Base-by-base conservation (phyloP, 441 rosid genomes). In the Isatis lusitanica region DNA sequence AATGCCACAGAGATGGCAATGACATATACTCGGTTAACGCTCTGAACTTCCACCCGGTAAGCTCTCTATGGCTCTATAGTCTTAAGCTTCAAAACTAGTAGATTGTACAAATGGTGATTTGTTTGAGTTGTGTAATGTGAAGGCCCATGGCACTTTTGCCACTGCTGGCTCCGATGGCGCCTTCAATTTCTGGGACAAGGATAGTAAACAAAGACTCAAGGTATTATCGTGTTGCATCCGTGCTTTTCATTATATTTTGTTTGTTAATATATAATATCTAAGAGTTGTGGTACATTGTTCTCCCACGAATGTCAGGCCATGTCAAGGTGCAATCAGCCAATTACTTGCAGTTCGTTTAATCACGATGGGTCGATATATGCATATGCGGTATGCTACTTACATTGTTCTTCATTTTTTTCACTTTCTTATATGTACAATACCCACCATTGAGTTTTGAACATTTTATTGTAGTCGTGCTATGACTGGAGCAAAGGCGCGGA, bases 401-500 rank as follows among this genome's bases (percentile, higher is more conserved):
- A 21, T 21, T 21, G 24, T 21, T 70, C 56, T 38, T 55, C 9
- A 3, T 46, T 52, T 30, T 26, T 26, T 26, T 26, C 36, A 51
- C 15, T 52, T 3, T 53, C 36, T 9, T n/a, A 7, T 35, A 13
- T n/a, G 33, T 6, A 21, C 31, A 3, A 33, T 6, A 9, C 4
- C 1, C 42, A 38, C 21, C 7, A 10, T 48, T 28, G 60, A 9
- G 31, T 10, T 13, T 7, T 21, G 1, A 40, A 65, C 47, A 38
- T 16, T 73, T 48, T 4, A 6, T 16, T 28, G 3, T 62, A 95
- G 99, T 87, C 87, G 17, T 90, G 98, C 70, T 93, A 95, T 40
- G 99, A 93, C 86, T 93, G 98, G 99, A 84, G 97, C 68, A 95
- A 95, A 79, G 98, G 98, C 75, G 99, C 99, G 11, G 99, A 93